Evolutionary conservation across 2,329 filamentous ascomycete genomes (phyloP), one percentile per base, ranked within the genome.

Genomic region (Trichoderma asperellum): DNA sequence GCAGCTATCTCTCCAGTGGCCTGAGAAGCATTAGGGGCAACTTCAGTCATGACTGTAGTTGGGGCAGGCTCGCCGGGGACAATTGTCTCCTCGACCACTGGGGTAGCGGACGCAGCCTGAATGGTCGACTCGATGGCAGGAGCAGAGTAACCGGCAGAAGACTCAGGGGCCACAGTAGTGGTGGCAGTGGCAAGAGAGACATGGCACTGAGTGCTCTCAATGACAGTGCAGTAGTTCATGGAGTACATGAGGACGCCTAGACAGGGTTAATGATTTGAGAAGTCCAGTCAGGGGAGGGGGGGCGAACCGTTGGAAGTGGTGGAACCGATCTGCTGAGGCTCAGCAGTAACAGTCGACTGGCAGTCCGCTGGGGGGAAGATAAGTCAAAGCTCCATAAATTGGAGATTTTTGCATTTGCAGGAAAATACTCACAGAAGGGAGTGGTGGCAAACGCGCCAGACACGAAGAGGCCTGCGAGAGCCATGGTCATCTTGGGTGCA

Each of bases 171-270:
- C n/a, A 69, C 56, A n/a, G 40, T 68, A 27, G 63, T 71, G 40
- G 55, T 59, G 53, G 69, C 75, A 52, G 74, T 78, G 32, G 77
- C 77, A 61, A 76, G 72, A 59, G 75, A 73, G 58, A 76, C 70
- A 37, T 74, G 71, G 73, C 80, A 82, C 64, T 75, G 71, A 37
- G 79, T 81, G 68, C 75, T 75, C 34, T 78, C 74, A 34, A 79
- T 71, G 61, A 81, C 70, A 71, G 75, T 76, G 75, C 80, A 81
- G 66, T 79, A 71, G 73, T 79, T 80, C 72, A 80, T 75, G 34
- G 78, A 76, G 71, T 78, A 78, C 55, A 81, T 71, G 35, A 78
- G 64, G 27, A 73, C 72, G 2, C 79, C 79, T 81, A 68, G 18
- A 57, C 69, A 59, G 43, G 55, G 55, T 59, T 27, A 32, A 47